These are phyloP conservation scores for Candida chauliodis DNA, from an alignment of 805 yeast genomes.

Conservation along the genomic window DNA sequence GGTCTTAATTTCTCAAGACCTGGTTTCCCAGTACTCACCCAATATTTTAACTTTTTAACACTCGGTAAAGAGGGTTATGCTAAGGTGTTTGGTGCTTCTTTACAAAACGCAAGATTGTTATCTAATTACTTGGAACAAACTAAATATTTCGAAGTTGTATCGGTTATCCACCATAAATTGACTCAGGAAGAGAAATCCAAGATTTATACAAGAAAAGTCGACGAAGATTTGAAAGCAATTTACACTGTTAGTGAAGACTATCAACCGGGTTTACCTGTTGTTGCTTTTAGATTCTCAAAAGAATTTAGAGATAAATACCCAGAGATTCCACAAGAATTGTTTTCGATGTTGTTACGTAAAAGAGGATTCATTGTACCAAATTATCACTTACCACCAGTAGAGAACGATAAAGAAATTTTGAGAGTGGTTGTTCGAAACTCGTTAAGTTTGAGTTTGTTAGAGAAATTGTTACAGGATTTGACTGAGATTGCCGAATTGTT, in stretches of 20 bases:
- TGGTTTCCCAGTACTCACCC: constrained; percentile 86
- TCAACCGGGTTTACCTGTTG: constrained; percentile 84
- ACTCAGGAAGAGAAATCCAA: constrained; percentile 20
- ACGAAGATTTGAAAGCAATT: constrained; percentile 3
- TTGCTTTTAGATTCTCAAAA: constrained; percentile 72
- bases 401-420: constrained; percentile 59
- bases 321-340: constrained; percentile 74
- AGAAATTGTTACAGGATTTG: constrained; percentile 61
- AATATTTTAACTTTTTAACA: constrained; percentile 74
- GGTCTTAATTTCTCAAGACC: constrained; percentile 88
- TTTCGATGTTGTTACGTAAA: constrained; percentile 69
- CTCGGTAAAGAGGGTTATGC: constrained; percentile 73
- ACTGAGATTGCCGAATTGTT: constrained; percentile 51
- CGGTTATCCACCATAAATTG: constrained; percentile 67
- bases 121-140: constrained; percentile 62
- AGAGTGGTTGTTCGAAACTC: constrained; percentile 80
- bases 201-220: constrained; percentile 15
- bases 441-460: constrained; percentile 58
- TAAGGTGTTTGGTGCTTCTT: constrained; percentile 55
- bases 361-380: constrained; percentile 88
- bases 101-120: constrained; percentile 70
- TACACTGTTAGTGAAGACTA: constrained; percentile 38
- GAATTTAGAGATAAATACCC: constrained; percentile 60
- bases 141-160: constrained; percentile 65
- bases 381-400: constrained; percentile 73